Evolutionary conservation across 768 basidiomycete species (phyloP).

Genomic region (Mycena latifolia): DNA sequence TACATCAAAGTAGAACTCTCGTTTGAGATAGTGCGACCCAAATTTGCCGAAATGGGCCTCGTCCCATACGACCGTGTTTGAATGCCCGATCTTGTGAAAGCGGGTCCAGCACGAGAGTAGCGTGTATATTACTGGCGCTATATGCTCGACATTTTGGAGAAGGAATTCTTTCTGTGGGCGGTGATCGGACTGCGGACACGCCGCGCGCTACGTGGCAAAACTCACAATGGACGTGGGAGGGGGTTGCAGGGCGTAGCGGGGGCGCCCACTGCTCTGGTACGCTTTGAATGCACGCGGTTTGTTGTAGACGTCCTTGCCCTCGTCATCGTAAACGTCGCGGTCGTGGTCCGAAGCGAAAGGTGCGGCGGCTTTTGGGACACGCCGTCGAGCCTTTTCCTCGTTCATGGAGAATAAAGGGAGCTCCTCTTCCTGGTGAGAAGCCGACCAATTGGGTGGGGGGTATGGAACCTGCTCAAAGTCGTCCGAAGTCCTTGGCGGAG

Average conservation of each 20-base stretch:
- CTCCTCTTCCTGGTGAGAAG: constrained; percentile 56
- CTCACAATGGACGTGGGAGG: constrained; percentile 76
- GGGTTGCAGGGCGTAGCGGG: constrained; percentile 70
- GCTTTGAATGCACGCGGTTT: constrained; percentile 56
- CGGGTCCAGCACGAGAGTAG: constrained; percentile 95
- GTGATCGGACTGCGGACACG: constrained; percentile 1
- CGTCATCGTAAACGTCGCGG: constrained; percentile 54
- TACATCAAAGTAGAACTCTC: constrained; percentile 99
- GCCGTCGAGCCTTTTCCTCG: constrained; percentile 76
- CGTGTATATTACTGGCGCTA: constrained; percentile 89
- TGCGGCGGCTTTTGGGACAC: constrained; percentile 47
- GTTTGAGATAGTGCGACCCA: constrained; percentile 97
- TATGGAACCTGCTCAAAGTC: constrained; percentile 82
- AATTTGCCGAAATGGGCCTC: constrained; percentile 99
- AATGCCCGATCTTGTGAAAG: constrained; percentile 91
- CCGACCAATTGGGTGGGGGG: constrained; percentile 56
- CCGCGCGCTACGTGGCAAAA: constrained; percentile 30
- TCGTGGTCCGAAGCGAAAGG: constrained; percentile 41
- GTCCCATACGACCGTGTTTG: constrained; percentile 95
- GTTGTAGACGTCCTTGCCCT: constrained; percentile 65
- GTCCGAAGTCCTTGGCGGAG: constrained; percentile 63
- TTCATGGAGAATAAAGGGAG: constrained; percentile 65
- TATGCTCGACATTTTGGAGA: constrained; percentile 82
- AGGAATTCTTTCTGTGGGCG: constrained; percentile 76
- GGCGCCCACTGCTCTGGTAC: constrained; percentile 68